Evolutionary conservation across 208 protist species (phyloP).

Genomic region (Naegleria fowleri): DNA sequence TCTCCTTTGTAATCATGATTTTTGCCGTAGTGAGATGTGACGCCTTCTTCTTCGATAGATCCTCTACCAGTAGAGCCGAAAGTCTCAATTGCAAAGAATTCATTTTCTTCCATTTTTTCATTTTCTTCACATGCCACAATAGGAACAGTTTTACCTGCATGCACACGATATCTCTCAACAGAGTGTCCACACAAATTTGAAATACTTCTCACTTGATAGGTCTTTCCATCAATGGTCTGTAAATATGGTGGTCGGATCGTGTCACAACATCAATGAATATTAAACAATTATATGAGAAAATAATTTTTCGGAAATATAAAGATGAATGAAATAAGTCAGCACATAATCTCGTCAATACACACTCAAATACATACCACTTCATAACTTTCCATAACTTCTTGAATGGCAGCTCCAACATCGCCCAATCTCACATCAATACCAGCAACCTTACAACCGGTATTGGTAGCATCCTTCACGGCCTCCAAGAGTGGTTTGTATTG

Average conservation of each 20-base stretch:
- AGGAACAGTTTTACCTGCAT: conserved; percentile 98
- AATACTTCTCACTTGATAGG: neutral
- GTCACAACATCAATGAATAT: too few species aligned
- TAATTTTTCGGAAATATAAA: too few species aligned
- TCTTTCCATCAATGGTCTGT: neutral
- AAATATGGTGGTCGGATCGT: neutral
- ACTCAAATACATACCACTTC: conserved; percentile 75
- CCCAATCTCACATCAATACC: conserved; percentile 90
- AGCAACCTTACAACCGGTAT: conserved; percentile 88
- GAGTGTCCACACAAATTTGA: conserved; percentile 65
- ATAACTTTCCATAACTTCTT: conserved; percentile 96
- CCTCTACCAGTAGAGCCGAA: conserved; percentile 92
- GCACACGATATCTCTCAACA: conserved; percentile 92
- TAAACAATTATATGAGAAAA: too few species aligned
- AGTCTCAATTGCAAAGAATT: conserved; percentile 99
- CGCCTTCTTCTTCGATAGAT: conserved; percentile 62
- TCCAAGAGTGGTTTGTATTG: conserved; percentile 89
- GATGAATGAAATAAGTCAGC: neutral
- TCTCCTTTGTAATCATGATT: conserved; percentile 43
- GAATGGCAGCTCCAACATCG: conserved; percentile 89
- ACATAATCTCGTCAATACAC: neutral
- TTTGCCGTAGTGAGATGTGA: conserved; percentile 79
- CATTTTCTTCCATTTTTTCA: conserved; percentile 89
- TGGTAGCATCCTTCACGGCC: conserved; percentile 76
- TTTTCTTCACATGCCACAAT: conserved; percentile 85